Evolutionary conservation across 2,329 filamentous ascomycete genomes (phyloP).

Genomic region (Ophiosphaerella herpotricha): DNA sequence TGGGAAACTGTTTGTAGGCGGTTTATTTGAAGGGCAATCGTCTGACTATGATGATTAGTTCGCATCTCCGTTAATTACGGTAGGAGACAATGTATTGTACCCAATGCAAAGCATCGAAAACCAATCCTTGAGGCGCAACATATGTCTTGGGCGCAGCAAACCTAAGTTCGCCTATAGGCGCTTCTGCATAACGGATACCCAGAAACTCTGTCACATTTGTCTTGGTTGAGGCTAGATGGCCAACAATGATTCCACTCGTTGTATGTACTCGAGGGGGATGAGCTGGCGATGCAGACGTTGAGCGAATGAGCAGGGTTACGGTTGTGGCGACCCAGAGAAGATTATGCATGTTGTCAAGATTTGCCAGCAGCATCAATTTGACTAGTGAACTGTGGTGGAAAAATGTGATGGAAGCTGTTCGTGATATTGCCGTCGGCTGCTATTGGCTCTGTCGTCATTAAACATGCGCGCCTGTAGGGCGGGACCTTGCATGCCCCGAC

Average conservation of each 20-base stretch:
- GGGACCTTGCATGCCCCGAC: slow-evolving; percentile 5
- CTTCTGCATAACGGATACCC: slow-evolving; percentile 43
- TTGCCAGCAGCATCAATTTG: too few species aligned
- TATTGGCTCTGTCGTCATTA: too few species aligned
- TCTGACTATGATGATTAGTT: slow-evolving; percentile 24
- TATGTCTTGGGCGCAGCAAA: slow-evolving; percentile 39
- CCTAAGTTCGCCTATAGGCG: slow-evolving; percentile 39
- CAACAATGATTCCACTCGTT: slow-evolving; percentile 38
- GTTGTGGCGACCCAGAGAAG: not conserved
- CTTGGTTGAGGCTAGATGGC: slow-evolving; percentile 33
- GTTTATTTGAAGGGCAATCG: slow-evolving; percentile 31
- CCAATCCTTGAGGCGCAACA: slow-evolving; percentile 20
- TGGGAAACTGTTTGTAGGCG: slow-evolving; percentile 27
- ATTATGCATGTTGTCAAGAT: slow-evolving; percentile 7
- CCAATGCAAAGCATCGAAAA: slow-evolving; percentile 32
- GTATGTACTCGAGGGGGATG: slow-evolving; percentile 23
- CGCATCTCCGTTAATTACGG: not conserved
- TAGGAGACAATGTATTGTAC: slow-evolving; percentile 6
- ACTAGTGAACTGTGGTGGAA: too few species aligned
- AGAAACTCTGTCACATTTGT: slow-evolving; percentile 38
- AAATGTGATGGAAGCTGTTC: too few species aligned
- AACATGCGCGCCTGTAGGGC: not conserved
- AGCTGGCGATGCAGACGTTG: slow-evolving; percentile 7
- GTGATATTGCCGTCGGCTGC: too few species aligned
- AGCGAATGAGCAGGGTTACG: slow-evolving; percentile 13